A percentile compares a stretch with the other conserved stretches of the same genome.
phyloP scores from a whole-genome alignment of 495 filamentous ascomycete species.

The Chaetomium tenue region DNA sequence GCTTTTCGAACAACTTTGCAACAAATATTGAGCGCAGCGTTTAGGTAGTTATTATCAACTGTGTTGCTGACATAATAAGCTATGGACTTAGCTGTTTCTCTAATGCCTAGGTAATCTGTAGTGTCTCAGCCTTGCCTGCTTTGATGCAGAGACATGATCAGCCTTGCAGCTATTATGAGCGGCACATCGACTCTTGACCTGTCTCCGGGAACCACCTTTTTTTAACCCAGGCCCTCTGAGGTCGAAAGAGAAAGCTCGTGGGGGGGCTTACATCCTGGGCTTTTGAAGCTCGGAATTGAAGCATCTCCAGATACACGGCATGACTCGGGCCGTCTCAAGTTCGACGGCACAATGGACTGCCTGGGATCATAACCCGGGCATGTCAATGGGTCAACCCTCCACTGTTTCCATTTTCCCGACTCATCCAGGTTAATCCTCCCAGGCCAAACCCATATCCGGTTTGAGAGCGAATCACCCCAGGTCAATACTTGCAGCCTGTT shows the following conservation, averaged over 20 bases:
- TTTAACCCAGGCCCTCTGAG: no score
- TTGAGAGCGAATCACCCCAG: conserved; percentile 8
- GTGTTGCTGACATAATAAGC: not conserved
- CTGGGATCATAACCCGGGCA: no score
- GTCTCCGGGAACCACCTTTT: no score
- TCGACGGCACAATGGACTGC: not conserved
- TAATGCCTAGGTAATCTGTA: no score
- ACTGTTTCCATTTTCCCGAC: conserved; percentile 3
- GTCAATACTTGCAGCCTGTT: not conserved
- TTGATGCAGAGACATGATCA: no score
- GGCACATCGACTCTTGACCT: no score
- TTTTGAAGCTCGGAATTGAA: no score
- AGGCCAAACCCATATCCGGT: not conserved
- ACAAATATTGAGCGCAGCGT: not conserved
- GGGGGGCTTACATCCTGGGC: no score
- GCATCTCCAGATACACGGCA: not conserved
- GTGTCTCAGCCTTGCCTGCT: no score
- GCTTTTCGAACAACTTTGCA: not conserved
- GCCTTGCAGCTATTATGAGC: no score
- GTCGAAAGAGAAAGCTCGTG: no score
- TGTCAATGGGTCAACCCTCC: not conserved
- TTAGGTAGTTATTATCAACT: not conserved
- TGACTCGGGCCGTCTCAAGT: conserved; percentile 3
- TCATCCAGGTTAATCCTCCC: conserved; percentile 5
- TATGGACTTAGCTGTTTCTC: not conserved